Percentiles rank a stretch among this genome's conserved stretches.
Evolutionary conservation across 2,329 filamentous ascomycete genomes (phyloP).

Genomic region (Lachnellula suecica): DNA sequence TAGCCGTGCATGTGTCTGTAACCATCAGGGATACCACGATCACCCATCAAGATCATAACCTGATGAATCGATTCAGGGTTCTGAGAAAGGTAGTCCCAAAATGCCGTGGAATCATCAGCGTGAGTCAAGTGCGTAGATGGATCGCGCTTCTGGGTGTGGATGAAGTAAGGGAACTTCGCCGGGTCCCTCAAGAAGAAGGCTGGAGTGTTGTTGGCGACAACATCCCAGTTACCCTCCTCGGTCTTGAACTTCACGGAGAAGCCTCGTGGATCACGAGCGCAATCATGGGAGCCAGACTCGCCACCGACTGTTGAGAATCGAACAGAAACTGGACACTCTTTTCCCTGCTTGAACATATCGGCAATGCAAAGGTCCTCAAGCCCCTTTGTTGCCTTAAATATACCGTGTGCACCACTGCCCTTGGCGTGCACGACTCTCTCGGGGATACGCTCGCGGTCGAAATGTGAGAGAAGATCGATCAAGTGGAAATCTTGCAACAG

Average conservation of each 20-base stretch:
- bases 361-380: conserved; percentile 53
- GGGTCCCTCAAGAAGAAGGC: conserved; percentile 76
- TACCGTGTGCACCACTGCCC: conserved; percentile 54
- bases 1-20: conserved; percentile 56
- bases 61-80: conserved; percentile 57
- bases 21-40: conserved; percentile 54
- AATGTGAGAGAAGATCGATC: conserved; percentile 61
- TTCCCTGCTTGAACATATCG: conserved; percentile 58
- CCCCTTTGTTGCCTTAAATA: conserved; percentile 52
- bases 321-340: conserved; percentile 64
- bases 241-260: conserved; percentile 75
- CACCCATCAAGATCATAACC: conserved; percentile 58
- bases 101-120: conserved; percentile 60
- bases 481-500: conserved; percentile 60
- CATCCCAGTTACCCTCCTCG: conserved; percentile 72
- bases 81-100: conserved; percentile 61
- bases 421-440: conserved; percentile 62
- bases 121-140: conserved; percentile 66
- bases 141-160: conserved; percentile 74
- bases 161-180: conserved; percentile 71
- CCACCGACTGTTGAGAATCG: conserved; percentile 77
- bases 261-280: conserved; percentile 69
- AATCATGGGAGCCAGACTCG: conserved; percentile 70
- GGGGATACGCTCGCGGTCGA: conserved; percentile 61
- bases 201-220: conserved; percentile 72